Evolutionary conservation across 495 filamentous ascomycete species (phyloP), one percentile per base, ranked within the genome.

Genomic region (Cladorrhinum samala): DNA sequence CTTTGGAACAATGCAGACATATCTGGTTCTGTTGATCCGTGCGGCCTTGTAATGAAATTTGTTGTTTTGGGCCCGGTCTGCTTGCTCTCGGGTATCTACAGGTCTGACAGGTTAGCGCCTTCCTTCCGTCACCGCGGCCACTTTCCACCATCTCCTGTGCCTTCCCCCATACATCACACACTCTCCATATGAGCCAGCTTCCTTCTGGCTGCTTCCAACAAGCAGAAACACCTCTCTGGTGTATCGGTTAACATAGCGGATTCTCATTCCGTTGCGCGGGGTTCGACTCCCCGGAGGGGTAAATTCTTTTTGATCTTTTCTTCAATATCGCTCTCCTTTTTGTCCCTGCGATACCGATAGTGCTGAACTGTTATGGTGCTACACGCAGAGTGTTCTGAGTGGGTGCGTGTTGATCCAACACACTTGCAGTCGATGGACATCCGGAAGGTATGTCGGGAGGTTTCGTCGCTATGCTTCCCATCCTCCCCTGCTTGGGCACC

Each of bases 231-330:
- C 45, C 45, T 24, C 16, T 33, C 24, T 47, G 45, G 45, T 47
- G 45, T 47, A 47, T 47, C 45, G 25, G 45, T 47, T 47, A 47
- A 47, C 45, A 47, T 47, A 47, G 45, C 24, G 45, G 45, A 47
- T 47, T 47, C 45, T 47, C 45, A 47, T 47, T 47, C 45, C 45
- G 25, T 47, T 47, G 45, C 45, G 45, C 45, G n/a, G 45, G 45
- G 45, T 47, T 33, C 45, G 23, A 33, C 24, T 47, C 45, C 45
- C 45, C n/a, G 45, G 24, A 33, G 24, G 45, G 45, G 45, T 47
- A 25, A 3, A 11, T n/a, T 47, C 30, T 16, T 47, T 47, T 47
- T 20, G 4, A 13, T 24, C 24, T 14, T 45, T 45, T 45, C 21
- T 43, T 37, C 30, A 6, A 7, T 37, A 6, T 7, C 30, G 14